These are phyloP conservation scores for Peribolospora baueri DNA, from an alignment of 768 basidiomycete genomes.

Conservation along the genomic window DNA sequence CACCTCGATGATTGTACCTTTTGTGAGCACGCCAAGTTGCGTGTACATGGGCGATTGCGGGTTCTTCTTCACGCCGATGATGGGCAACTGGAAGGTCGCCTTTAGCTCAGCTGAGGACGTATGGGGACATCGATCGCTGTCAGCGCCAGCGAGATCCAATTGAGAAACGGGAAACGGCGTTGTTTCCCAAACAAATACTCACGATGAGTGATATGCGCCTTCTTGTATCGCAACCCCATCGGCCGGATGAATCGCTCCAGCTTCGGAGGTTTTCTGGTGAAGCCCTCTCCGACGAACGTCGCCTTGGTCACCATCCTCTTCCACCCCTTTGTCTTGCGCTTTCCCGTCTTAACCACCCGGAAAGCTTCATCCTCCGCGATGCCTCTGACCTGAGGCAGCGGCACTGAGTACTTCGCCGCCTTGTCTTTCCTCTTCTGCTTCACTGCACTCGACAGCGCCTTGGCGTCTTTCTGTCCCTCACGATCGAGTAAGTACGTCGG, in stretches of 20 bases:
- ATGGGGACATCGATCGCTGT: neutral
- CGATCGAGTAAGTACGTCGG: constrained; percentile 91
- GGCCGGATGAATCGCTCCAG: constrained; percentile 95
- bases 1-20: constrained; percentile 87
- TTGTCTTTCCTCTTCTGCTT: constrained; percentile 98
- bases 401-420: constrained; percentile 92
- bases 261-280: constrained; percentile 95
- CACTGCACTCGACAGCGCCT: constrained; percentile 79
- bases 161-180: neutral
- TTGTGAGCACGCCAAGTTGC: constrained; percentile 85
- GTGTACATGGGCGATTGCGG: constrained; percentile 97
- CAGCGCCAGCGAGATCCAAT: neutral
- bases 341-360: constrained; percentile 94
- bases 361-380: constrained; percentile 99
- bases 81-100: constrained; percentile 95
- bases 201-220: constrained; percentile 99
- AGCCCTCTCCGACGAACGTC: constrained; percentile 79
- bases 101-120: constrained; percentile 60
- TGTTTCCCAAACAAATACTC: constrained; percentile 17
- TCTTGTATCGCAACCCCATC: constrained; percentile 92
- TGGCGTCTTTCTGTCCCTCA: constrained; percentile 94
- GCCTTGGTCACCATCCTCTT: constrained; percentile 96
- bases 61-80: constrained; percentile 96
- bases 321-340: constrained; percentile 88
- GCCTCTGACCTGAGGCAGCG: constrained; percentile 83